phyloP scores from a whole-genome alignment of 352 stramenopile species.

The Globisporangium acanthophoron region DNA sequence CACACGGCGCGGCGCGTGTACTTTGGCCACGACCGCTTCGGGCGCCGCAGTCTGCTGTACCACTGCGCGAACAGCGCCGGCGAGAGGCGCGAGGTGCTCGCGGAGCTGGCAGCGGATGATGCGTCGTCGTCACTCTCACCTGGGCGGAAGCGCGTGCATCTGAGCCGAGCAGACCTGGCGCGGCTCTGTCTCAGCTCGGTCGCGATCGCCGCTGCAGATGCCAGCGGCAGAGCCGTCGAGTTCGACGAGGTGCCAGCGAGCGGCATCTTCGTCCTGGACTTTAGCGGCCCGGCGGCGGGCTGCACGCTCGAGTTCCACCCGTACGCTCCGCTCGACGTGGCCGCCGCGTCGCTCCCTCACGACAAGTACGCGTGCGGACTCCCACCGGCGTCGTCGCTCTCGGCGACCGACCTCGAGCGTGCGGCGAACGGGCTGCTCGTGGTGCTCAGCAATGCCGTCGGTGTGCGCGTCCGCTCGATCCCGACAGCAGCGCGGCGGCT shows the following conservation, averaged over 20 bases:
- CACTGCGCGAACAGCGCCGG: constrained; percentile 18
- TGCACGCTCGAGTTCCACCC: constrained; percentile 31
- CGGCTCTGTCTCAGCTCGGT: constrained; percentile 44
- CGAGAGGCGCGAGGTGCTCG: constrained; percentile 16
- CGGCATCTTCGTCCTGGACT: constrained; percentile 70
- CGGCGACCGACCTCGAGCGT: constrained; percentile 11
- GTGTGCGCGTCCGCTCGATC: constrained; percentile 70
- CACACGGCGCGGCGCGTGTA: constrained; percentile 59
- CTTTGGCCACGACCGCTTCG: constrained; percentile 89
- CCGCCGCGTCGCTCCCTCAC: not conserved
- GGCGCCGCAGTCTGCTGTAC: constrained; percentile 86
- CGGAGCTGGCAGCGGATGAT: constrained; percentile 3
- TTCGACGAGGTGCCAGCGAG: constrained; percentile 74
- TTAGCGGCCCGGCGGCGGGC: constrained; percentile 9
- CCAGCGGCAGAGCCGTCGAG: not conserved
- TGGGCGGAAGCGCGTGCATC: constrained; percentile 2
- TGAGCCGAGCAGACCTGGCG: constrained; percentile 12
- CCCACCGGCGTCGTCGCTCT: not conserved
- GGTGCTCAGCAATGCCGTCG: constrained; percentile 77
- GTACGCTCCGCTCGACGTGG: constrained; percentile 19
- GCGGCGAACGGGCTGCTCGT: constrained; percentile 43
- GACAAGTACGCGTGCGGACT: constrained; percentile 32
- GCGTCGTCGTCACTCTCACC: not conserved
- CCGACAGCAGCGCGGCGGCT: constrained; percentile 8
- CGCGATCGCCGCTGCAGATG: constrained; percentile 21